These are phyloP conservation scores for Pochonia chlamydosporia DNA, from an alignment of 2,329 filamentous ascomycete species.

Conservation along the genomic window DNA sequence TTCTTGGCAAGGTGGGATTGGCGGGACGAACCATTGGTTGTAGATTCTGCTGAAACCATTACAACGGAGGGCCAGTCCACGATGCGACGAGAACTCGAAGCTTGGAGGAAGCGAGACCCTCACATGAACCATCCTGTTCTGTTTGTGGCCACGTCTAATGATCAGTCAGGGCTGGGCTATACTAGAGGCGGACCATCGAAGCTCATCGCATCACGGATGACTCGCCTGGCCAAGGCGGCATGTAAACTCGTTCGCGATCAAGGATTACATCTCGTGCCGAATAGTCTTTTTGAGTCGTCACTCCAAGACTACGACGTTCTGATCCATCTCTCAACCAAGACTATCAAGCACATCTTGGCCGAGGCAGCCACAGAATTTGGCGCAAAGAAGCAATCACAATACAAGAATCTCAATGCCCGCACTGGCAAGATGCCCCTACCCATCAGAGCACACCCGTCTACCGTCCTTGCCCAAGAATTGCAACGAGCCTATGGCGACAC, in stretches of 20 bases:
- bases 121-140: slow-evolving; percentile 78
- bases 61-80: slow-evolving; percentile 52
- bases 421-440: slow-evolving; percentile 38
- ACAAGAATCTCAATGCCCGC: slow-evolving; percentile 73
- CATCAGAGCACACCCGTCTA: slow-evolving; percentile 54
- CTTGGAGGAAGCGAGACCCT: slow-evolving; percentile 84
- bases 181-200: slow-evolving; percentile 67
- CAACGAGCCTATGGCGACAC: slow-evolving; percentile 59
- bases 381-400: slow-evolving; percentile 44
- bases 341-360: slow-evolving; percentile 35
- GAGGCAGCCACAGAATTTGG: slow-evolving; percentile 30
- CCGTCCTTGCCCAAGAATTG: slow-evolving; percentile 62
- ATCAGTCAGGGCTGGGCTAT: slow-evolving; percentile 73
- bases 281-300: slow-evolving; percentile 63
- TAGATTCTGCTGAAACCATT: slow-evolving; percentile 64
- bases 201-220: slow-evolving; percentile 80
- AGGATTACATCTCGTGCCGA: slow-evolving; percentile 43
- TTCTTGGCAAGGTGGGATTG: slow-evolving; percentile 90
- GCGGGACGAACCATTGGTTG: slow-evolving; percentile 73
- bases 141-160: slow-evolving; percentile 74
- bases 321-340: slow-evolving; percentile 61
- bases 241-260: slow-evolving; percentile 52
- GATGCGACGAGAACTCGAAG: slow-evolving; percentile 68
- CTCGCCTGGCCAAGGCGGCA: slow-evolving; percentile 72
- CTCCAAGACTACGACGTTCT: slow-evolving; percentile 79